These are phyloP conservation scores for Lipomyces japonicus DNA, from an alignment of 805 yeast species.

Conservation along the genomic window DNA sequence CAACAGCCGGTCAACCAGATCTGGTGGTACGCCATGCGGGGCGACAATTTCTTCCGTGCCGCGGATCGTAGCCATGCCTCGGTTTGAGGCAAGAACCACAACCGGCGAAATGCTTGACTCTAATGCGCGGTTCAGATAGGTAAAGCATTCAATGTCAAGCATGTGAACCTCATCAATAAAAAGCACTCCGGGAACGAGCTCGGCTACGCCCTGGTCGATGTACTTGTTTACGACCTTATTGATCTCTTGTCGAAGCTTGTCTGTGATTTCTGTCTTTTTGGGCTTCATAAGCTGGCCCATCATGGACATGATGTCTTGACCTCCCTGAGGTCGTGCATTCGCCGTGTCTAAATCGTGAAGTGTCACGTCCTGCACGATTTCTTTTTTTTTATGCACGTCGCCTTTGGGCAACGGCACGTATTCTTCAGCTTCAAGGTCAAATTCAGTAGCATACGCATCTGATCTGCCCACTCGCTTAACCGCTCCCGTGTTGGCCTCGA, in stretches of 20 bases:
- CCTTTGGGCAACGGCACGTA: slow-evolving; percentile 99
- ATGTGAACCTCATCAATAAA: slow-evolving; percentile 98
- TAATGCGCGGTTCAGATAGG: slow-evolving; percentile 90
- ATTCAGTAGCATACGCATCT: slow-evolving; percentile 92
- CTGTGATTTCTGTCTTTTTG: slow-evolving; percentile 67
- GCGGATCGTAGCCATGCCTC: slow-evolving; percentile 98
- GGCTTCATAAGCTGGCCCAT: slow-evolving; percentile 97
- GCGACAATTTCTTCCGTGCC: slow-evolving; percentile 93
- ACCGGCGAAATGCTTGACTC: slow-evolving; percentile 97
- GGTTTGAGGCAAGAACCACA: slow-evolving; percentile 90
- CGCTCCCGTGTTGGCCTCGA: slow-evolving; percentile 93
- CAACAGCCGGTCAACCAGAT: slow-evolving; percentile 86
- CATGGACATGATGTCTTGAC: slow-evolving; percentile 92
- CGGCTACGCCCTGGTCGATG: slow-evolving; percentile 98
- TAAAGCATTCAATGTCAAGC: slow-evolving; percentile 95
- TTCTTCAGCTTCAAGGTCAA: slow-evolving; percentile 98
- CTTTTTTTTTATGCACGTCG: slow-evolving; percentile 91
- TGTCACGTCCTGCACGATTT: slow-evolving; percentile 96
- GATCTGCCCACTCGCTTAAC: slow-evolving; percentile 93
- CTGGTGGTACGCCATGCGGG: slow-evolving; percentile 97
- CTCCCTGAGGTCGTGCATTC: slow-evolving; percentile 97
- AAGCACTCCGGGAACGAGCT: slow-evolving; percentile 94
- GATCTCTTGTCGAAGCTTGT: slow-evolving; percentile 94
- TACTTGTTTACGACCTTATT: slow-evolving; percentile 96
- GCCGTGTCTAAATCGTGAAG: slow-evolving; percentile 96